These are phyloP conservation scores for Apiospora marii DNA, from an alignment of 2,329 filamentous ascomycete genomes.

Conservation along the genomic window DNA sequence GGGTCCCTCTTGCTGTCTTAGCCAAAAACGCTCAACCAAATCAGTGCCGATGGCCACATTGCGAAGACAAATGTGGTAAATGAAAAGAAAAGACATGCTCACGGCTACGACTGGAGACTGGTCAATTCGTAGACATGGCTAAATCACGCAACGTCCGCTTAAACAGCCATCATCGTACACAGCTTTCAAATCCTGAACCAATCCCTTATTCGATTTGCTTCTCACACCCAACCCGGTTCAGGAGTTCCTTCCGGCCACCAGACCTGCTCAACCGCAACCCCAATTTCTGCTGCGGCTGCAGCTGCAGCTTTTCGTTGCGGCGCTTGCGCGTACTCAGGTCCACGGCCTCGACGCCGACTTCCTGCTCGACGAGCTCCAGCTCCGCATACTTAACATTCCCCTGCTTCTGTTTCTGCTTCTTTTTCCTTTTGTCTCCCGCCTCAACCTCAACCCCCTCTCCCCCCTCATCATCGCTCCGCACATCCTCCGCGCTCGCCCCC, in stretches of 20 bases:
- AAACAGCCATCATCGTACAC: background rate
- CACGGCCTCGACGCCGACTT: slow-evolving; percentile 76
- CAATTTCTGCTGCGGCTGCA: background rate
- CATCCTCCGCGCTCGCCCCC: slow-evolving; percentile 81
- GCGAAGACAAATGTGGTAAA: too few relatives aligned
- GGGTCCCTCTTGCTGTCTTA: too few relatives aligned
- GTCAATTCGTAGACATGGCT: background rate
- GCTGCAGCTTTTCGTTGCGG: slow-evolving; percentile 54
- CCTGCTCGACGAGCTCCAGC: slow-evolving; percentile 68
- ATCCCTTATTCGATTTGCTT: slow-evolving; percentile 66
- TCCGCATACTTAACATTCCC: slow-evolving; percentile 54
- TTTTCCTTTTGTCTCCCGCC: slow-evolving; percentile 46
- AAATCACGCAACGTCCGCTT: too few relatives aligned
- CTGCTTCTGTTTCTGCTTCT: too few relatives aligned
- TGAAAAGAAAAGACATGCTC: too few relatives aligned
- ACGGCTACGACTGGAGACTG: background rate
- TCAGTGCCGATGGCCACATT: too few relatives aligned
- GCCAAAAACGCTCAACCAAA: too few relatives aligned
- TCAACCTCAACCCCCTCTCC: slow-evolving; percentile 81
- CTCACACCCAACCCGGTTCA: slow-evolving; percentile 82
- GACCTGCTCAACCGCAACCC: slow-evolving; percentile 71
- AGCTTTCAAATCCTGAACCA: background rate
- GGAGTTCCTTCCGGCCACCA: slow-evolving; percentile 72
- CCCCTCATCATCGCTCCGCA: slow-evolving; percentile 83
- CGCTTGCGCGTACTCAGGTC: slow-evolving; percentile 66